These are phyloP conservation scores for Trifolium dubium DNA, from an alignment of 306 rosid species.

Conservation along the genomic window DNA sequence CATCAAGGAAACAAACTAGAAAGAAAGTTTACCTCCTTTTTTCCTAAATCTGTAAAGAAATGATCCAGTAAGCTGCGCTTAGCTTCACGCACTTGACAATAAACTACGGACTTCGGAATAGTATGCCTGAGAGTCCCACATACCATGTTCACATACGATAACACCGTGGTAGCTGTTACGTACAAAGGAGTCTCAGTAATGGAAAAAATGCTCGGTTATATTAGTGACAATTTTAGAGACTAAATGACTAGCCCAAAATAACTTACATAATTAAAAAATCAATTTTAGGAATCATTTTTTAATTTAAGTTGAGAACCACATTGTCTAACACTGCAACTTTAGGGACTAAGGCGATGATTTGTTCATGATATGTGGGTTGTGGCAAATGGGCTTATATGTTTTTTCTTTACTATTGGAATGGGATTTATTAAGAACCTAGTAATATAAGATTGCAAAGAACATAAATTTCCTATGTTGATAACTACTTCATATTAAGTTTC, in stretches of 20 bases:
- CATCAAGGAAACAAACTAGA: constrained; percentile 32
- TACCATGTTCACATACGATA: constrained; percentile 94
- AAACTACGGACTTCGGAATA: constrained; percentile 90
- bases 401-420: neutral
- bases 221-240: neutral
- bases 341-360: neutral
- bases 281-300: neutral
- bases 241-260: neutral
- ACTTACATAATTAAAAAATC: no score
- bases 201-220: neutral
- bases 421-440: constrained; percentile 1
- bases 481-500: neutral
- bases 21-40: constrained; percentile 64
- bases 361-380: neutral
- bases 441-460: neutral
- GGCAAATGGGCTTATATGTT: neutral
- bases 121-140: constrained; percentile 81
- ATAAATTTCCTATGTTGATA: neutral
- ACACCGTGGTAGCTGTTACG: constrained; percentile 51
- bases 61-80: constrained; percentile 89
- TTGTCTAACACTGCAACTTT: neutral
- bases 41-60: constrained; percentile 88
- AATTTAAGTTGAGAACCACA: neutral
- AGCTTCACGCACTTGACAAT: constrained; percentile 97
- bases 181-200: constrained; percentile 27